Evolutionary conservation across 1,284 basidiomycete species (phyloP), one percentile per base, ranked within the genome.

Genomic region (Naganishia albida): DNA sequence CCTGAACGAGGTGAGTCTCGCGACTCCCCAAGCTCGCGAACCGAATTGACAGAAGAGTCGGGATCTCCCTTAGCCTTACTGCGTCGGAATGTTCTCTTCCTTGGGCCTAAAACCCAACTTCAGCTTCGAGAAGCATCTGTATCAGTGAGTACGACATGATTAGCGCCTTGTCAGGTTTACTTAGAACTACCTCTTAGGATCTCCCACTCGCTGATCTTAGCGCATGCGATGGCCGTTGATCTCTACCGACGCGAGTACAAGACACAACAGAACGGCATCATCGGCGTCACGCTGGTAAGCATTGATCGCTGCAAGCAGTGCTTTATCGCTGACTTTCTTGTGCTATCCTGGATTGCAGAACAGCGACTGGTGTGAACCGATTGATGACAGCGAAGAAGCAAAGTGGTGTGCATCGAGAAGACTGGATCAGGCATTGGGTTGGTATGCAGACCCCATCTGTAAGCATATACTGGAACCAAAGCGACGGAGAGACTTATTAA

Each of bases 1-100:
- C 6, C 70, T 75, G 69, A 78, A 78, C 68, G 77, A 78, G 72
- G 72, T 71, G 48, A 59, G 67, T 56, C 6, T 3, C 1, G 18
- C 1, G 18, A 23, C 1, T 16, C 7, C 7, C 15, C 28, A 34
- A 18, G n/a, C 0, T 6, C 6, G 10, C 34, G 34, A 34, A 4
- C 6, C 34, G 34, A 34, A 10, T 10, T 34, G 10, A 34, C 10
- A 4, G 34, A 4, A 34, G 34, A 34, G 4, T 34, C 10, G 6
- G 34, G 10, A 34, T 34, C 2, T 38, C 28, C 34, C 39, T 40
- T 38, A 64, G 51, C 66, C 66, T 12, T 53, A 56, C 25, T 67
- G 66, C 34, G 66, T 67, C 10, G 53, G 52, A 30, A 67, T 67
- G 65, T 67, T 67, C 39, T 67, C 65, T 12, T 51, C 51, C 7